Percentiles rank a stretch among this genome's conserved stretches.
Conservation (phyloP, 441 rosid species). For the Iberis amara region DNA sequence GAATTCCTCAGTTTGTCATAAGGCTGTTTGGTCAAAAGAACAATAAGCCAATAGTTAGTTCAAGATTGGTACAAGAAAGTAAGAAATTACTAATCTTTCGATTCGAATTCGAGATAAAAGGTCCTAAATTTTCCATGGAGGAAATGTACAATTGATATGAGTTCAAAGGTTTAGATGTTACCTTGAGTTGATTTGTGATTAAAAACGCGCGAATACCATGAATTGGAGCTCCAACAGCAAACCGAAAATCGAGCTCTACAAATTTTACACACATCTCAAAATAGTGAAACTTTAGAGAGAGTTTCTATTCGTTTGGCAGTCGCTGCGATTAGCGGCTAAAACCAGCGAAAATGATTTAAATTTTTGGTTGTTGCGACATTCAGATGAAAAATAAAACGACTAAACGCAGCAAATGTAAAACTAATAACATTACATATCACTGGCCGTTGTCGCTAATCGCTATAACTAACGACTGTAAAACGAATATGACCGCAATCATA, state of each 20-base stretch:
- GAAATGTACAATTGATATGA: constrained; percentile 1
- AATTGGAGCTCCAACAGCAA: constrained; percentile 87
- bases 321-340: too few relatives aligned
- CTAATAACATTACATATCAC: too few relatives aligned
- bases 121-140: too few relatives aligned
- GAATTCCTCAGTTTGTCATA: constrained; percentile 96
- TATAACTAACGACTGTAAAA: too few relatives aligned
- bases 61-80: background rate
- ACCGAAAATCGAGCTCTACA: constrained; percentile 97
- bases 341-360: too few relatives aligned
- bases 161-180: constrained; percentile 23
- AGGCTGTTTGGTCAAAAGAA: constrained; percentile 38
- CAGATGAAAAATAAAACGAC: too few relatives aligned
- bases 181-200: constrained; percentile 85
- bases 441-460: too few relatives aligned
- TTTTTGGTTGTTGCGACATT: too few relatives aligned
- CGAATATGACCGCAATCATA: background rate
- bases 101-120: background rate
- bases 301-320: too few relatives aligned
- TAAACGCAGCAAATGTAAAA: too few relatives aligned
- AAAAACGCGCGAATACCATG: constrained; percentile 89
- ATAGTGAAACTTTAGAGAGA: background rate
- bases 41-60: background rate
- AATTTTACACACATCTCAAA: constrained; percentile 20
- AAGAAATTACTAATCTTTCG: constrained; percentile 8